Conservation (phyloP, 768 basidiomycete genomes). For the Mycena alexandri region DNA sequence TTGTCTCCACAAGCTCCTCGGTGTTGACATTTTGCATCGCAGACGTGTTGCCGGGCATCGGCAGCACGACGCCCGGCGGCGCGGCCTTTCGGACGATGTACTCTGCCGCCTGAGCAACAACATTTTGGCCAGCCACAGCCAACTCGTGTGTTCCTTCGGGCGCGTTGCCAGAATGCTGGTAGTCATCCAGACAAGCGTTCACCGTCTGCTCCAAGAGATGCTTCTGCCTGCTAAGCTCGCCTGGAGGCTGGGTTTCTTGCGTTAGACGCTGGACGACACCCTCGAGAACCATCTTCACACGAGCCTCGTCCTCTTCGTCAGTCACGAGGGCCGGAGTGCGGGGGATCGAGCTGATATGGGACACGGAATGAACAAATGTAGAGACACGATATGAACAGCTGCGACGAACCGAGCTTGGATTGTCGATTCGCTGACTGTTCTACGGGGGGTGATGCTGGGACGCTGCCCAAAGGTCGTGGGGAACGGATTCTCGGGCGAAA, state of each 20-base stretch:
- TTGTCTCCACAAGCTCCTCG: conserved; percentile 64
- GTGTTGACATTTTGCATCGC: conserved; percentile 65
- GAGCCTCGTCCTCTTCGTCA: conserved; percentile 62
- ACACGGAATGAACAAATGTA: background rate
- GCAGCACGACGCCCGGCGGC: conserved; percentile 47
- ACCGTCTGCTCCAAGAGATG: conserved; percentile 80
- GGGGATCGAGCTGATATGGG: conserved; percentile 28
- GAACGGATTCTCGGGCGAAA: conserved; percentile 56
- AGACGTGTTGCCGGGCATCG: conserved; percentile 53
- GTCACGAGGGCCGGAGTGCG: conserved; percentile 30
- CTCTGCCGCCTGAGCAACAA: conserved; percentile 87
- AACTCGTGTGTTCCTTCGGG: conserved; percentile 67
- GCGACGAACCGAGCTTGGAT: conserved; percentile 30
- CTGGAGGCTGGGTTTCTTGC: conserved; percentile 77
- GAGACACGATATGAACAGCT: background rate
- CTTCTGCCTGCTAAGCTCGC: conserved; percentile 84
- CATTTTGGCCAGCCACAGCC: conserved; percentile 83
- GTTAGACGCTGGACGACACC: conserved; percentile 84
- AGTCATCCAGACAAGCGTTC: conserved; percentile 72
- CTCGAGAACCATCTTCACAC: conserved; percentile 83
- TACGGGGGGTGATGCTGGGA: conserved; percentile 26
- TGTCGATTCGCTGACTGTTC: conserved; percentile 34
- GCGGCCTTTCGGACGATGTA: conserved; percentile 58
- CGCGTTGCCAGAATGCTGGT: conserved; percentile 70
- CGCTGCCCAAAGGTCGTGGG: conserved; percentile 47